phyloP scores from a whole-genome alignment of 371 early-diverging fungal genomes.

The Mycotypha africana region DNA sequence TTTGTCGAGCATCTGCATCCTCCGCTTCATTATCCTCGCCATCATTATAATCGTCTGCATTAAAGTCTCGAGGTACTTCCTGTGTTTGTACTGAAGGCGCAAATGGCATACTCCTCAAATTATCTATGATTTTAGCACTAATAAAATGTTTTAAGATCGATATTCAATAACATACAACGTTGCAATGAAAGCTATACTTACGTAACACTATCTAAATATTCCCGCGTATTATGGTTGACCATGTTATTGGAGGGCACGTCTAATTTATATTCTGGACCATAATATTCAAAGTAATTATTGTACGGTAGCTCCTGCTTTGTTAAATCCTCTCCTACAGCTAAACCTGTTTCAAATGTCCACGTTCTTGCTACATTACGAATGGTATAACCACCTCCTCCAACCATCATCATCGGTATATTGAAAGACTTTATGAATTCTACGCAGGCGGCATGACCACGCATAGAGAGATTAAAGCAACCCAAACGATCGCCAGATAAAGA shows the following conservation, averaged over 20 bases:
- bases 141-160: background rate
- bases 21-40: conserved; percentile 48
- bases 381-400: conserved; percentile 99
- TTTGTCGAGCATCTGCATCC: conserved; percentile 36
- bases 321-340: conserved; percentile 75
- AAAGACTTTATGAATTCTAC: conserved; percentile 92
- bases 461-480: conserved; percentile 98
- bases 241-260: conserved; percentile 94
- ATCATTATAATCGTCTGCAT: conserved; percentile 36
- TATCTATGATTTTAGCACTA: conserved; percentile 80
- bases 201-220: conserved; percentile 87
- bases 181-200: too few relatives aligned
- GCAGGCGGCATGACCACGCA: conserved; percentile 86
- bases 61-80: conserved; percentile 45
- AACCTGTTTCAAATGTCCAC: conserved; percentile 98
- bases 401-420: conserved; percentile 88
- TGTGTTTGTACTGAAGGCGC: conserved; percentile 97
- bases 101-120: conserved; percentile 78
- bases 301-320: conserved; percentile 74
- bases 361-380: conserved; percentile 97
- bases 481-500: conserved; percentile 98
- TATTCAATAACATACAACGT: too few relatives aligned
- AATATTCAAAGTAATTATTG: conserved; percentile 94
- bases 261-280: conserved; percentile 91
- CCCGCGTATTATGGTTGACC: conserved; percentile 90